These are phyloP conservation scores for Botrytis pseudocinerea DNA, from an alignment of 2,329 filamentous ascomycete species.

Conservation along the genomic window DNA sequence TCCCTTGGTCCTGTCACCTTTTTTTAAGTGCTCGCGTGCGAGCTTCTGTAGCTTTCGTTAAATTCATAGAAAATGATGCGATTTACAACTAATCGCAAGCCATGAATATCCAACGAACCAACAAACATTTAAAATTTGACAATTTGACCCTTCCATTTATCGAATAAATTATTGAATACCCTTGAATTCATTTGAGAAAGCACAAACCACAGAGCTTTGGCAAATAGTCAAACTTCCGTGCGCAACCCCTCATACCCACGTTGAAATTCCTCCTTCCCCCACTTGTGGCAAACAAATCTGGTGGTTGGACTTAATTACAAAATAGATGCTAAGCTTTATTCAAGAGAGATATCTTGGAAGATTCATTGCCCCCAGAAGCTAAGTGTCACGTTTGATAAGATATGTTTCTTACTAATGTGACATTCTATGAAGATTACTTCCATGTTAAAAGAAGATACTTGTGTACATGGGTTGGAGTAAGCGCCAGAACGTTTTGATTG, in stretches of 20 bases:
- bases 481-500: background rate
- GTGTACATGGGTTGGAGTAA: background rate
- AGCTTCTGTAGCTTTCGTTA: background rate
- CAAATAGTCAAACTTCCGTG: background rate
- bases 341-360: background rate
- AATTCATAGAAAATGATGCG: background rate
- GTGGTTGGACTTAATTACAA: background rate
- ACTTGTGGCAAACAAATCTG: background rate
- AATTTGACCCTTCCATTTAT: background rate
- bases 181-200: background rate
- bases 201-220: background rate
- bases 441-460: background rate
- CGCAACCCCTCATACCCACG: background rate
- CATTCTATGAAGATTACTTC: no score
- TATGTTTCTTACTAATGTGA: background rate
- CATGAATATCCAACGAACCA: background rate
- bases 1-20: background rate
- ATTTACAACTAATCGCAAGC: background rate
- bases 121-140: background rate
- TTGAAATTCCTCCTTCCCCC: background rate
- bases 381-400: background rate
- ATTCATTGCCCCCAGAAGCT: background rate
- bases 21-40: background rate
- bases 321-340: background rate
- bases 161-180: background rate